Evolutionary conservation across 2,329 filamentous ascomycete species (phyloP), one percentile per base, ranked within the genome.

Genomic region (Paecilomyces fulvus): DNA sequence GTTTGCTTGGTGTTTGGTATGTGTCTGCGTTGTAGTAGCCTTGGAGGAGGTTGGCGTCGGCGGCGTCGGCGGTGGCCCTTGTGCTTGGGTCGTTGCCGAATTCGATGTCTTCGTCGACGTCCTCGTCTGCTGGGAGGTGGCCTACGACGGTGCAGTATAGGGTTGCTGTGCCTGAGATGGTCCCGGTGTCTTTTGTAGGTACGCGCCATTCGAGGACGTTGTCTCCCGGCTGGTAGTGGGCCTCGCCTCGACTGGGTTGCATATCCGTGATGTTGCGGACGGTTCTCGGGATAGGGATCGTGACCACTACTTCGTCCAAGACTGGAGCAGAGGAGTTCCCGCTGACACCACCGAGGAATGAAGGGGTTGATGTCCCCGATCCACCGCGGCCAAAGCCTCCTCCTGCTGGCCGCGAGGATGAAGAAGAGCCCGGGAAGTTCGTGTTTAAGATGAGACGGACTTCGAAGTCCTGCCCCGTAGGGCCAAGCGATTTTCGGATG

Each of bases 201-300:
- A 97, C 84, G 56, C 85, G 83, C 92, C 92, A 97, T 71, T 95
- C 89, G 8, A 96, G 78, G 1, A 82, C 71, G 51, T 81, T 81
- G 53, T 89, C 90, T 1, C 84, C 85, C 0, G 88, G 84, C 55
- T 83, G 88, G 74, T 91, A 96, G 56, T 82, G 85, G 2, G 90
- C 91, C 63, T 97, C 92, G 33, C 92, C 92, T 61, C 84, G 85
- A 62, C 85, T 89, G 1, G 91, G 83, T 56, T 90, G 83, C 55
- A 96, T 81, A 66, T 96, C 92, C 4, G 85, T 85, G 14, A 97
- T 78, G 67, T 91, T 96, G 57, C 90, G 85, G 53, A 96, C 90
- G 25, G 84, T 83, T 3, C 83, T 75, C 2, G 92, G 89, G 10
- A 97, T 80, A 1, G 92, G 91, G 8, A 96, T 82, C 1, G 84